Base-by-base conservation (phyloP, 164 flowering plant species). In the Echeveria elegans region DNA sequence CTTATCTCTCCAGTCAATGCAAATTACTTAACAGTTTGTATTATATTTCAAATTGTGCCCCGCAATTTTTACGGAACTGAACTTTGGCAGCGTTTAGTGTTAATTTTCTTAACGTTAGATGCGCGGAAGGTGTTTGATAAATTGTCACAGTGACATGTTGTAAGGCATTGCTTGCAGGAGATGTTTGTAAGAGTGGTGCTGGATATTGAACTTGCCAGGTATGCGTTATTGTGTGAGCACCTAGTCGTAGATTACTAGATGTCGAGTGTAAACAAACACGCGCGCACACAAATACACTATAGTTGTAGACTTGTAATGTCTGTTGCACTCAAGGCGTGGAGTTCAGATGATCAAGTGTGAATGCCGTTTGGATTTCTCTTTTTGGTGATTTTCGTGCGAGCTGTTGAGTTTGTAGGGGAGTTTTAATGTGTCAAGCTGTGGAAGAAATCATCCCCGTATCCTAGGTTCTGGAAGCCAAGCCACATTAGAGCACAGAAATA, bases 391-490 rank as follows among this genome's bases (percentile, higher is more conserved):
- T 47, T n/a, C 6, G 11, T 52, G 14, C 6, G 61, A 12, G 18
- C 31, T 6, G 32, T 6, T 28, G 30, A 56, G 61, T 28, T 12
- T 8, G 15, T 14, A n/a, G 8, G 32, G 16, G 15, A 29, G 1
- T 23, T 71, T 77, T 72, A 83, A 56, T 70, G 78, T 68, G 72
- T 72, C 69, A 84, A 76, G 29, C 82, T 79, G 63, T 77, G 30
- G 77, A 79, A 85, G 80, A 85, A 85, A 58, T 85, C 84, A 66
- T 79, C 68, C 4, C 69, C 79, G 24, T 77, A 71, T 32, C 83
- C 86, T 64, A 79, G 53, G 66, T 65, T 68, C 48, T 62, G 72
- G 60, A 82, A 23, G 58, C 83, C 83, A 68, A 85, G 67, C 67
- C 83, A 85, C 68, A 82, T 76, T 73, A 81, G 78, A 63, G 69